These are phyloP conservation scores for Silene conica DNA, from an alignment of 148 eudicot species.

Conservation along the genomic window DNA sequence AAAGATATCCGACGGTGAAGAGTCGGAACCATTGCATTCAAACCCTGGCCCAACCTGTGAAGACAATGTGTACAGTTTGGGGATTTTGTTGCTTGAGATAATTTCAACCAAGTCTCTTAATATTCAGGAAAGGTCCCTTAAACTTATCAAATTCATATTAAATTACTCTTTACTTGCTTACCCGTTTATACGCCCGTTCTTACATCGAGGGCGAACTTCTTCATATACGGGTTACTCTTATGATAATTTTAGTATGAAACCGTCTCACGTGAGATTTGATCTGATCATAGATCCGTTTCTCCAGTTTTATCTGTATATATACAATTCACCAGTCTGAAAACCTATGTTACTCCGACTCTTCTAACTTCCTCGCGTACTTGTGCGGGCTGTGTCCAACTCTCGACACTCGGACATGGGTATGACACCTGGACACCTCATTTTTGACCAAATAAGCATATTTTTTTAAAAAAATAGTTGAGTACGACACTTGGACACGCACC, in stretches of 20 bases:
- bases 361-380: too few species aligned
- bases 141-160: not conserved
- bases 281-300: not conserved
- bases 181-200: too few species aligned
- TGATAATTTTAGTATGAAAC: not conserved
- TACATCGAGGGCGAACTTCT: not conserved
- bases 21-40: constrained; percentile 25
- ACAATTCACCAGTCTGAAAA: not conserved
- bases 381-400: too few species aligned
- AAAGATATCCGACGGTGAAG: constrained; percentile 35
- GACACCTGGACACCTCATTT: too few species aligned
- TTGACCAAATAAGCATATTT: too few species aligned
- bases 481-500: too few species aligned
- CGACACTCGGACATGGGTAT: too few species aligned
- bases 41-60: constrained; percentile 21
- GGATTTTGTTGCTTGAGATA: constrained; percentile 35
- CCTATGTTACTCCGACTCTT: too few species aligned
- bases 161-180: not conserved
- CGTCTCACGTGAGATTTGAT: not conserved
- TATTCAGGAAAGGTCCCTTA: constrained; percentile 24
- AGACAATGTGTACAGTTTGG: constrained; percentile 29
- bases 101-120: constrained; percentile 19
- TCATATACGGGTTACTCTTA: not conserved
- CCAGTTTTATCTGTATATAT: not conserved
- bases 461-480: too few species aligned